Percentiles rank a stretch among this genome's conserved stretches.
These are phyloP conservation scores for Diaporthe sp. DNA, from an alignment of 2,329 filamentous ascomycete genomes.

Conservation along the genomic window DNA sequence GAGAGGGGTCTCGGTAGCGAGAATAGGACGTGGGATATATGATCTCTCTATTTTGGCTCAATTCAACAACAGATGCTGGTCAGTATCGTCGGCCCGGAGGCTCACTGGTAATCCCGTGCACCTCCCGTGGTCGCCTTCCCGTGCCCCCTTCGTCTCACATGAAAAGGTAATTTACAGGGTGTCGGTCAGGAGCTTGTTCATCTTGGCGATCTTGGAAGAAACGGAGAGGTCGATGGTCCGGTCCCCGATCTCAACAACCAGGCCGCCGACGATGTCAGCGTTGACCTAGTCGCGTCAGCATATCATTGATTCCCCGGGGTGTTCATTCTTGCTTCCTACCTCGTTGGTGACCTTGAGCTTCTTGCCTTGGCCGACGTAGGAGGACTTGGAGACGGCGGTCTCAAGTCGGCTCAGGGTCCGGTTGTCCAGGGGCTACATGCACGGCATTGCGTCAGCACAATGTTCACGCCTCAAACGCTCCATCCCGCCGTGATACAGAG, in stretches of 20 bases:
- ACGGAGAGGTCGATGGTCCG: conserved; percentile 98
- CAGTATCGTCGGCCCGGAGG: conserved; percentile 22
- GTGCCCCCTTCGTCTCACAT: conserved; percentile 15
- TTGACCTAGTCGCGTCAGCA: conserved; percentile 73
- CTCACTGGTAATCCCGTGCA: conserved; percentile 8
- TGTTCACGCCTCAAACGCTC: conserved; percentile 18
- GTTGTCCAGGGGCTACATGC: conserved; percentile 79
- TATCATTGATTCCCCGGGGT: background rate
- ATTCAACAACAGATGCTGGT: conserved; percentile 29
- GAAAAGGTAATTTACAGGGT: conserved; percentile 79
- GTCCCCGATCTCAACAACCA: conserved; percentile 96
- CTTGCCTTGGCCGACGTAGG: conserved; percentile 90
- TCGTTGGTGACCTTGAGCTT: conserved; percentile 96
- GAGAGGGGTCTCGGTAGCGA: background rate
- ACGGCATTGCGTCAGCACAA: conserved; percentile 39
- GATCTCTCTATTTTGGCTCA: conserved; percentile 25
- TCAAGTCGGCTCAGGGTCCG: conserved; percentile 89
- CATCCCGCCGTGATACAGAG: background rate
- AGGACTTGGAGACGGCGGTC: conserved; percentile 86
- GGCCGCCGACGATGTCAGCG: conserved; percentile 91
- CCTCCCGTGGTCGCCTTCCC: background rate
- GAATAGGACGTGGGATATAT: conserved; percentile 11
- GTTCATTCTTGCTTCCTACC: conserved; percentile 54
- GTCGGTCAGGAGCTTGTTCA: conserved; percentile 99
- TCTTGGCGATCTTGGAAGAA: conserved; percentile 92